phyloP scores from a whole-genome alignment of 441 rosid genomes.

The Rhodomyrtus psidioides region DNA sequence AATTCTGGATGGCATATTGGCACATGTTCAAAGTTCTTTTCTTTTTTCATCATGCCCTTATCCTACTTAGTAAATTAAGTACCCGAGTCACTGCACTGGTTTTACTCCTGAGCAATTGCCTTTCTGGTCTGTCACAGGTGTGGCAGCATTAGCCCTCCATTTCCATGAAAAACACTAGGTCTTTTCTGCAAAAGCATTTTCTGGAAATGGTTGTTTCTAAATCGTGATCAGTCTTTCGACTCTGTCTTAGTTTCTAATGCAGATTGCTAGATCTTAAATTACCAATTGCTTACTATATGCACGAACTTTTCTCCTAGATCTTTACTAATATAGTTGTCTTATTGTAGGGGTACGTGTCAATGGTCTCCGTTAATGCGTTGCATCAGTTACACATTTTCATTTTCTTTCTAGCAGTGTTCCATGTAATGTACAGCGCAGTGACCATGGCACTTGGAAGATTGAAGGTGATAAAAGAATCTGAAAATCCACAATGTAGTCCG shows the following conservation, averaged over 20 bases:
- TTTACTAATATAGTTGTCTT: neutral
- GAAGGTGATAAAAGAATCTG: conserved; percentile 40
- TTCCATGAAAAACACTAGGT: neutral
- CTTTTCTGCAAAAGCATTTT: neutral
- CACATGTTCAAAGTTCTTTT: neutral
- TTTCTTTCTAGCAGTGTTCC: conserved; percentile 91
- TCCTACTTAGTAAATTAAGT: neutral
- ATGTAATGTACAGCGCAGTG: conserved; percentile 62
- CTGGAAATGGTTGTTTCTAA: neutral
- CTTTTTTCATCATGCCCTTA: neutral
- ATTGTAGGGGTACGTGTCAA: conserved; percentile 28
- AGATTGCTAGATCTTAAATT: neutral
- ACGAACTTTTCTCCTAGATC: neutral
- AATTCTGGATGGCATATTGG: neutral
- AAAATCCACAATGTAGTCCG: neutral
- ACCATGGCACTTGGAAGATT: conserved; percentile 86
- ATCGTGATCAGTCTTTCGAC: neutral
- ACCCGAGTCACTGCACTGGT: neutral
- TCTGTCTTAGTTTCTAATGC: neutral
- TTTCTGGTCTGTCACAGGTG: neutral
- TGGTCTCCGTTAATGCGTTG: conserved; percentile 66
- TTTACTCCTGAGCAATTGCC: neutral
- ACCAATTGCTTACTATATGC: neutral
- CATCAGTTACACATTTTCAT: conserved; percentile 91
- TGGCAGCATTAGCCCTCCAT: neutral